Base-by-base conservation (phyloP, 2,329 filamentous ascomycete species). In the Penicillium sp. region DNA sequence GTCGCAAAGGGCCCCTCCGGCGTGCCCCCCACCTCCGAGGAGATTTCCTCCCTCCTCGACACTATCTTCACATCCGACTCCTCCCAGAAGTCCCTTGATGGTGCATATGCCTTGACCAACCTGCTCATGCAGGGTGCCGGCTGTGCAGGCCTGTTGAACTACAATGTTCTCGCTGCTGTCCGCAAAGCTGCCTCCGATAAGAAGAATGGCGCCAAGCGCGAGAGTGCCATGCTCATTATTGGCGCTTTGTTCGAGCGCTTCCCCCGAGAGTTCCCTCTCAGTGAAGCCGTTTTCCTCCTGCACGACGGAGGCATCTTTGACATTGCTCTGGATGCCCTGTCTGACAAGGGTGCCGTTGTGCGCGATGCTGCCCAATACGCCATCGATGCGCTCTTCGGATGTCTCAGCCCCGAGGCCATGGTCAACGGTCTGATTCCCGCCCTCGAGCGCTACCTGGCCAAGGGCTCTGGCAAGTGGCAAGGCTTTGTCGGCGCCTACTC, bases 391-490 rank as follows among this genome's bases (percentile, higher is more conserved):
- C 82, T 97, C 25, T 96, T 96, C 75, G 82, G 82, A 64, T 85
- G 88, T 70, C 79, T 99, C 61, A 87, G 85, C 70, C 79, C 91
- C 55, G 94, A 97, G 79, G 87, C 90, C 49, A 84, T 96, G 69
- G 88, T 96, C 51, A 84, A 86, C 61, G 92, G 90, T 21, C 83
- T 99, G 41, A 80, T 99, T 50, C 92, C 94, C 3, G 83, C 85
- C 16, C 79, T 99, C 40, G 77, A 81, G 60, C 77, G 82, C 51
- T 97, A 97, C 73, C 82, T 99, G 31, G 81, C 82, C 71, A 95
- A 91, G 78, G 86, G 85, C 70, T 89, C 91, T 16, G 92, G 91
- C 64, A 99, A 99, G 78, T 99, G 94, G 94, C 94, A 99, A 78
- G 94, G 94, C 59, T 91, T 90, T 16, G 90, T 97, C 52, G 92